Conservation (phyloP, 768 basidiomycete genomes). For the Boletus edulis region DNA sequence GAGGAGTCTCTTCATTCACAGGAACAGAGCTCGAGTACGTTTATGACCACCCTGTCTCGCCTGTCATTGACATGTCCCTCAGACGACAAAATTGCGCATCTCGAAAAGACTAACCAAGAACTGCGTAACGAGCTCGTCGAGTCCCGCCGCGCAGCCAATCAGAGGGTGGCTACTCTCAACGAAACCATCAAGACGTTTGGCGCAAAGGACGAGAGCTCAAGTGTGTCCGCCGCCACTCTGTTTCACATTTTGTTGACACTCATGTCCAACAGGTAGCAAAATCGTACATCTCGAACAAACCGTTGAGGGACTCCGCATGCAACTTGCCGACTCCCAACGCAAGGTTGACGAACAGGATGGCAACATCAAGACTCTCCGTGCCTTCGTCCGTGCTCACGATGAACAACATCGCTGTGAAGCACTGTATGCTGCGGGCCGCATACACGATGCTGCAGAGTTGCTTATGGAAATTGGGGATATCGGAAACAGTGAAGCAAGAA, state of each 20-base stretch:
- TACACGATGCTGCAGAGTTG: slow-evolving; percentile 1
- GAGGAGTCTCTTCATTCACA: slow-evolving; percentile 1
- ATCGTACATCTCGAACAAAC: neutral
- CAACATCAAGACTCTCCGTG: neutral
- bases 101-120: neutral
- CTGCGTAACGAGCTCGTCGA: neutral
- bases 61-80: neutral
- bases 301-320: neutral
- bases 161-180: neutral
- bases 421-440: neutral
- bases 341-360: neutral
- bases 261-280: neutral
- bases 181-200: neutral
- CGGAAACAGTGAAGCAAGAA: neutral
- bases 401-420: slow-evolving; percentile 2
- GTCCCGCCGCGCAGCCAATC: neutral
- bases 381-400: neutral
- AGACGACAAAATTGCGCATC: neutral
- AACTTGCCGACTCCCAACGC: neutral
- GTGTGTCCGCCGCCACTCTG: neutral
- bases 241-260: neutral
- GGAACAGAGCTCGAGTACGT: neutral
- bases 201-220: neutral
- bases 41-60: neutral
- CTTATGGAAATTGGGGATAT: neutral